Evolutionary conservation across 2,329 filamentous ascomycete species (phyloP).

Genomic region (Phaeosphaeriaceae sp.): DNA sequence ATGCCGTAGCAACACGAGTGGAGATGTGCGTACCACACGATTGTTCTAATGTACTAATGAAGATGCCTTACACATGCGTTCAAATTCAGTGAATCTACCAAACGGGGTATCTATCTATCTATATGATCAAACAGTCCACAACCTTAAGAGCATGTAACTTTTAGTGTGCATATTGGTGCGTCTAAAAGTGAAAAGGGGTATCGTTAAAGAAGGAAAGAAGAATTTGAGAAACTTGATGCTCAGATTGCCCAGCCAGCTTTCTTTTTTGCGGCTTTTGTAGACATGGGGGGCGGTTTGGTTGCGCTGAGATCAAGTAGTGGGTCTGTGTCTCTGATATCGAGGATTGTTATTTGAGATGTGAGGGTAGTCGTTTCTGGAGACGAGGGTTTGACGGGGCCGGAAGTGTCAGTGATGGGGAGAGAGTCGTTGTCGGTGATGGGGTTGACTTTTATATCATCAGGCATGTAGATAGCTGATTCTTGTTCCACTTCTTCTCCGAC

Average conservation of each 20-base stretch:
- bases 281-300: slow-evolving; percentile 35
- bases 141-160: too few species aligned
- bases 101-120: too few species aligned
- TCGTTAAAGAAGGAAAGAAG: slow-evolving; percentile 15
- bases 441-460: slow-evolving; percentile 8
- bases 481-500: slow-evolving; percentile 13
- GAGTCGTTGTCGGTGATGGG: background rate
- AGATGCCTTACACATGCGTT: too few species aligned
- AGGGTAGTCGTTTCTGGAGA: slow-evolving; percentile 19
- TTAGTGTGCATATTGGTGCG: too few species aligned
- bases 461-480: slow-evolving; percentile 4
- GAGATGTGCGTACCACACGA: too few species aligned
- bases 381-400: slow-evolving; percentile 2
- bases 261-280: slow-evolving; percentile 46
- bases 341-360: slow-evolving; percentile 43
- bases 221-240: background rate
- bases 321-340: slow-evolving; percentile 46
- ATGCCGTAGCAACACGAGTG: too few species aligned
- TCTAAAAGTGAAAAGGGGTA: slow-evolving; percentile 13
- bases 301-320: slow-evolving; percentile 41
- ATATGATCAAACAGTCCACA: too few species aligned
- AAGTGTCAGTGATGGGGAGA: background rate
- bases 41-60: too few species aligned
- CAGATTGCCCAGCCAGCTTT: slow-evolving; percentile 44
- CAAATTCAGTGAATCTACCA: too few species aligned